Conservation (phyloP, 2,329 filamentous ascomycete species). For the Aspergillus thermomutatus region DNA sequence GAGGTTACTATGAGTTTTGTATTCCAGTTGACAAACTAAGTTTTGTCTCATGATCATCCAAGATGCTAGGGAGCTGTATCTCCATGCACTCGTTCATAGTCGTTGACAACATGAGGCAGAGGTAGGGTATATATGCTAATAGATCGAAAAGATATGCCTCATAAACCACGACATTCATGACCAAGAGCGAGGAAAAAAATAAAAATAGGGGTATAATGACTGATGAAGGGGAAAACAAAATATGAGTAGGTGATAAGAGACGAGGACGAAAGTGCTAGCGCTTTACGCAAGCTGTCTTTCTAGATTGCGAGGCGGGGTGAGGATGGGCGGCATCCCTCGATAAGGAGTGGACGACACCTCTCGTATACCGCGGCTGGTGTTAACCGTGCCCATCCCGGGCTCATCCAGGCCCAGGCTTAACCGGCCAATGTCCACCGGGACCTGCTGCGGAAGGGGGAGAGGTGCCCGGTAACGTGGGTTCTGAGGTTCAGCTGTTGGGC, state of each 20-base stretch:
- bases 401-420: constrained; percentile 21
- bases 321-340: constrained; percentile 23
- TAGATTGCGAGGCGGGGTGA: constrained; percentile 32
- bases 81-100: not conserved
- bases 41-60: not conserved
- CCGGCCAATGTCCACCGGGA: constrained; percentile 26
- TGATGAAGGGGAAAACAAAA: not conserved
- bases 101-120: not conserved
- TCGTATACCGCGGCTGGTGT: constrained; percentile 17
- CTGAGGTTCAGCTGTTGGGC: constrained; percentile 12
- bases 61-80: not conserved
- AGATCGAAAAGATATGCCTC: not conserved
- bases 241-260: not conserved
- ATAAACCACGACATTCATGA: not conserved
- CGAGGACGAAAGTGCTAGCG: not conserved
- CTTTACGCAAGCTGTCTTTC: constrained; percentile 38
- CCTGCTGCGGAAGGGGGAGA: constrained; percentile 21
- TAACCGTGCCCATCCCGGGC: constrained; percentile 13
- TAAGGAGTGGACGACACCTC: constrained; percentile 25
- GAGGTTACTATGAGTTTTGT: not conserved
- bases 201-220: not conserved
- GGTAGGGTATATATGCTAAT: not conserved
- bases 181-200: not conserved
- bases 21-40: not conserved
- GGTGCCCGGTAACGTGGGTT: constrained; percentile 20